Conservation (phyloP, 768 basidiomycete species). For the Megacollybia marginata region DNA sequence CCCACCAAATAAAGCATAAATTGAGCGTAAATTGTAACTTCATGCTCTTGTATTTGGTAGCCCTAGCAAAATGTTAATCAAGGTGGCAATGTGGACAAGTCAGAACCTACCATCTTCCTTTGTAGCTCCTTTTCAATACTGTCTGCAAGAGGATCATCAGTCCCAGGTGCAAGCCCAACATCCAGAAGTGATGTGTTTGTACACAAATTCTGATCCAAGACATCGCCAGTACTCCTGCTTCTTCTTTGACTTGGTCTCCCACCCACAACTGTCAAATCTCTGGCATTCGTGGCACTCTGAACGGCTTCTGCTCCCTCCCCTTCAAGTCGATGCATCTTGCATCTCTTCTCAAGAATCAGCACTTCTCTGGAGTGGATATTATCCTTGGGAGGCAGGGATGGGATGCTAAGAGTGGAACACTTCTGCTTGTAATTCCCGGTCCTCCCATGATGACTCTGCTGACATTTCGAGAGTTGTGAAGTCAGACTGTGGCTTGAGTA, state of each 20-base stretch:
- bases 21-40: constrained; percentile 74
- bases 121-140: constrained; percentile 70
- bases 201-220: constrained; percentile 31
- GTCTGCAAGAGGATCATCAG: constrained; percentile 53
- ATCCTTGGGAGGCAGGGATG: no score
- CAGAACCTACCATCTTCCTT: constrained; percentile 26
- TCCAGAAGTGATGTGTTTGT: constrained; percentile 28
- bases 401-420: constrained; percentile 28
- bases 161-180: constrained; percentile 24
- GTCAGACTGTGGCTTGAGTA: constrained; percentile 19
- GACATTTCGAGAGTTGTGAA: no score
- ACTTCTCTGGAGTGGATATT: constrained; percentile 61
- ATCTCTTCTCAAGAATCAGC: constrained; percentile 62
- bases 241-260: constrained; percentile 53
- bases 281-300: constrained; percentile 12
- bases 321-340: constrained; percentile 51
- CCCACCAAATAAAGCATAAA: constrained; percentile 71
- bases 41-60: constrained; percentile 78
- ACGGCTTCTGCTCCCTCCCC: constrained; percentile 33
- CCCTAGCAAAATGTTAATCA: constrained; percentile 34
- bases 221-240: constrained; percentile 77
- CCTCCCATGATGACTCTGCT: constrained; percentile 37
- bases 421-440: constrained; percentile 31
- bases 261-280: constrained; percentile 25
- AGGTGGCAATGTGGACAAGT: neutral